A percentile compares a stretch with the other conserved stretches of the same genome.
These are phyloP conservation scores for Penicillium samsonianum DNA, from an alignment of 495 filamentous ascomycete species.

Conservation along the genomic window DNA sequence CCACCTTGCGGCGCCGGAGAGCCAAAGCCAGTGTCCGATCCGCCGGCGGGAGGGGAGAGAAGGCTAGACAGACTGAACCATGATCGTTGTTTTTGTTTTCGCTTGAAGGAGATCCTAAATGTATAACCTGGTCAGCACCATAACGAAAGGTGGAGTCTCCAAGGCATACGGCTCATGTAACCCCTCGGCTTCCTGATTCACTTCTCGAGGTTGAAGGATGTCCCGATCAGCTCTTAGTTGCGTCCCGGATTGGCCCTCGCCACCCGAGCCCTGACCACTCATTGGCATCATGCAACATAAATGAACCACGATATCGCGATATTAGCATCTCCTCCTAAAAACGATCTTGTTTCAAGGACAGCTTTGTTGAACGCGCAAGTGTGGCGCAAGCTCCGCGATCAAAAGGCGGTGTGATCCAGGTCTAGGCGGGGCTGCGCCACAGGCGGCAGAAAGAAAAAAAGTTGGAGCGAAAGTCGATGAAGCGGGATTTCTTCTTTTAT, in stretches of 20 bases:
- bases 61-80: slow-evolving; percentile 60
- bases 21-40: slow-evolving; percentile 28
- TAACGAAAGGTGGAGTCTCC: background rate
- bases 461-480: slow-evolving; percentile 22
- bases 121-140: slow-evolving; percentile 15
- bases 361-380: slow-evolving; percentile 18
- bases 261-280: slow-evolving; percentile 24
- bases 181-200: slow-evolving; percentile 42
- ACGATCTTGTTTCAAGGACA: slow-evolving; percentile 16
- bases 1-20: slow-evolving; percentile 27
- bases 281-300: slow-evolving; percentile 33
- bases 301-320: slow-evolving; percentile 14
- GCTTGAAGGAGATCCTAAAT: slow-evolving; percentile 76
- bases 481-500: slow-evolving; percentile 25
- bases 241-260: slow-evolving; percentile 17
- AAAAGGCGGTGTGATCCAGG: slow-evolving; percentile 36
- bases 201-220: slow-evolving; percentile 16
- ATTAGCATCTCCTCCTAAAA: slow-evolving; percentile 22
- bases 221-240: slow-evolving; percentile 14
- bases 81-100: slow-evolving; percentile 67
- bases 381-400: slow-evolving; percentile 31
- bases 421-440: slow-evolving; percentile 35
- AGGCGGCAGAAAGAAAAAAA: slow-evolving; percentile 45
- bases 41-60: slow-evolving; percentile 44
- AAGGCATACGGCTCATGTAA: slow-evolving; percentile 47